Base-by-base conservation (phyloP, 129 eudicot genomes). In the Pittosporum tobira region DNA sequence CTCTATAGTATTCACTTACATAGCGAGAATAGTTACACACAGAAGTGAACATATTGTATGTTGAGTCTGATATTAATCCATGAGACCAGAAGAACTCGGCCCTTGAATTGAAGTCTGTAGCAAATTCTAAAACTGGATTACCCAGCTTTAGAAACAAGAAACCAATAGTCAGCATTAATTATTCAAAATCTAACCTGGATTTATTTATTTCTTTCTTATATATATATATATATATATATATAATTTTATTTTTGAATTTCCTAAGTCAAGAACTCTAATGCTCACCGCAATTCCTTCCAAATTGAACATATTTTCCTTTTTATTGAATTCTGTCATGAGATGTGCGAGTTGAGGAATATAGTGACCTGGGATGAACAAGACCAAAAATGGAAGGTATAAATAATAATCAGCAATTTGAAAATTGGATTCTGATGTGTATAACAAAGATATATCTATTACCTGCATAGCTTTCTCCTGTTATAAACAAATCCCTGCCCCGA, bases 401-500 rank as follows among this genome's bases (percentile, higher is more conserved):
- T 19, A 1, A 10, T 19, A 52, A 5, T 14, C 37, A 53, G 38
- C 59, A 26, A 53, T 0, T 11, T 11, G 1, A 18, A 38, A 22
- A 23, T 0, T 20, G 3, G 22, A 26, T 58, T 20, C n/a, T 58
- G 48, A 58, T 58, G 16, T 44, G 11, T 20, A 19, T 22, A 11
- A 12, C 16, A 38, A 25, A n/a, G 6, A 8, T 10, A 21, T 1
- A 20, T 6, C 23, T 12, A 51, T 2, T 65, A 84, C 94, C 94
- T 59, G 94, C 94, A 73, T 85, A 85, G 51, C 94, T 85, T 70
- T 85, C 94, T 43, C 94, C 89, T 20, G 94, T 71, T 5, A 85
- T 75, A 71, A 73, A 85, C 75, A 85, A 61, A 51, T 48, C 56
- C 14, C 67, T 69, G 56, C 75, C 49, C 21, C 44, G 61, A 25